Percentiles rank a stretch among this genome's conserved stretches.
phyloP scores from a whole-genome alignment of 2,329 filamentous ascomycete genomes.

The Lecanosticta acicola region DNA sequence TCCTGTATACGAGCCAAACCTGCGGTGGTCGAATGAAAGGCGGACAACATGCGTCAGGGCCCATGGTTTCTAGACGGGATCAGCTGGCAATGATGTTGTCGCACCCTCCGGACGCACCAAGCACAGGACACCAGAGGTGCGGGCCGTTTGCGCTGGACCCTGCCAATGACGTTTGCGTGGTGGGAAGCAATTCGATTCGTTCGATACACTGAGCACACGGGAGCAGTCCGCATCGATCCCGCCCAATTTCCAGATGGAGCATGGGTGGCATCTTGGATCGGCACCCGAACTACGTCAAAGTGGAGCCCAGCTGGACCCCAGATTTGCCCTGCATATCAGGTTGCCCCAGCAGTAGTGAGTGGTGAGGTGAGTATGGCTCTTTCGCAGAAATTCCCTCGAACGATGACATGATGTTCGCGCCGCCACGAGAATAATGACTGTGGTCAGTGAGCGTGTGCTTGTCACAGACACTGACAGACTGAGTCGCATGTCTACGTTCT shows the following conservation, averaged over 20 bases:
- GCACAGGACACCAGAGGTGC: background rate
- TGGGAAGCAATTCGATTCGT: background rate
- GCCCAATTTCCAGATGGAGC: background rate
- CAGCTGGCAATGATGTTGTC: constrained; percentile 13
- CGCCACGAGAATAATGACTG: no score
- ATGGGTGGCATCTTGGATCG: background rate
- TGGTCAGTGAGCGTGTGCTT: no score
- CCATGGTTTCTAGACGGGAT: constrained; percentile 10
- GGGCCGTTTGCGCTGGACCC: background rate
- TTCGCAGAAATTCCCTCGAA: no score
- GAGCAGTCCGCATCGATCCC: background rate
- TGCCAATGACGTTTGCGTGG: background rate
- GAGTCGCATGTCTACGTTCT: no score
- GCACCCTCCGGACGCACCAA: constrained; percentile 4
- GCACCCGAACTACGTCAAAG: no score
- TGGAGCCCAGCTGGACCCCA: no score
- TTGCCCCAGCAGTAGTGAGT: no score
- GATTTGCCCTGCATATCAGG: no score
- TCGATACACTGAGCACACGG: background rate
- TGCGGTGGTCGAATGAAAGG: constrained; percentile 1
- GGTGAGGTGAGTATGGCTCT: no score
- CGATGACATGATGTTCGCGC: no score
- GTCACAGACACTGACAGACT: no score
- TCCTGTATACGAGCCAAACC: background rate
- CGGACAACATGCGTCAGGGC: constrained; percentile 23